These are phyloP conservation scores for Protoeuglena noctilucae DNA, from an alignment of 139 green algal genomes.

Conservation along the genomic window DNA sequence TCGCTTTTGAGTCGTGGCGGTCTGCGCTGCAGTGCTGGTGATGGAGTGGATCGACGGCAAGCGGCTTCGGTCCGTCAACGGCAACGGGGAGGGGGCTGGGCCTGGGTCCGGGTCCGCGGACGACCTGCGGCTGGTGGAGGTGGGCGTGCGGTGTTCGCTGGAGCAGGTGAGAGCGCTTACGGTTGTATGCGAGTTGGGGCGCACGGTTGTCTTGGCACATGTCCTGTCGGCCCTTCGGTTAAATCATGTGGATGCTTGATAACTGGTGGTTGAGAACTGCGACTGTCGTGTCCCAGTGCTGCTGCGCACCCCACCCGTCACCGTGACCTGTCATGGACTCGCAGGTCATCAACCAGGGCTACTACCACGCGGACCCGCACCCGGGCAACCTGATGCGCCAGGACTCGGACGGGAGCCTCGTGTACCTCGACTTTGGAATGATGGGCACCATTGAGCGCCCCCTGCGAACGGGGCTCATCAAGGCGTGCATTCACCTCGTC, in stretches of 20 bases:
- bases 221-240: neutral
- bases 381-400: slow-evolving; percentile 41
- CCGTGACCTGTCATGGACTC: no score
- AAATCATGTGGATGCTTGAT: no score
- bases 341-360: slow-evolving; percentile 31
- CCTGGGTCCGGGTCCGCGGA: slow-evolving; percentile 15
- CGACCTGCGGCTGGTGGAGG: slow-evolving; percentile 71
- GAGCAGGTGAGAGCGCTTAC: neutral
- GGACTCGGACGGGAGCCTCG: slow-evolving; percentile 22
- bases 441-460: slow-evolving; percentile 39
- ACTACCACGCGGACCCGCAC: slow-evolving; percentile 59
- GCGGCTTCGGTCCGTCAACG: slow-evolving; percentile 36
- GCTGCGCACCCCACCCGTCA: no score
- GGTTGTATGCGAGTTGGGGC: no score
- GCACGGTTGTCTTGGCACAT: no score
- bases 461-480: slow-evolving; percentile 29
- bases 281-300: no score
- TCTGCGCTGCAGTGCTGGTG: no score
- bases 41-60: slow-evolving; percentile 85
- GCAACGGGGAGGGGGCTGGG: neutral
- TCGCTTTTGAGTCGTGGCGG: no score
- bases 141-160: slow-evolving; percentile 24
- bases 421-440: slow-evolving; percentile 79
- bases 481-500: slow-evolving; percentile 71
- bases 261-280: no score